Evolutionary conservation across 805 yeast genomes (phyloP).

Genomic region (Wickerhamiella parazyma): DNA sequence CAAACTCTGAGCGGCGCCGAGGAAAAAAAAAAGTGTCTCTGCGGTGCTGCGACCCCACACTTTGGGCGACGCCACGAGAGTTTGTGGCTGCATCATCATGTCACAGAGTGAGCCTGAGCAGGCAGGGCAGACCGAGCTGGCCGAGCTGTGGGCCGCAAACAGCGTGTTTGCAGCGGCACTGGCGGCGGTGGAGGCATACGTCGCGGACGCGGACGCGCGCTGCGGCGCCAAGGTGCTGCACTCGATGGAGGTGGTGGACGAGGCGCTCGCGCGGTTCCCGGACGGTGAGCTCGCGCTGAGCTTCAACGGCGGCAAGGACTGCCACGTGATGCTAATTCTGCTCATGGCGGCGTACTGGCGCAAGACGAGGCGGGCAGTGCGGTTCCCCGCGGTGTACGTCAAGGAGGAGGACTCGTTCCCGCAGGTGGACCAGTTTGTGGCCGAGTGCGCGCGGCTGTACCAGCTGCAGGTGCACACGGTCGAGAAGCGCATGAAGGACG

Average conservation of each 20-base stretch:
- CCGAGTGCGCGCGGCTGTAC: slow-evolving; percentile 39
- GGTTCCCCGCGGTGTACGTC: slow-evolving; percentile 47
- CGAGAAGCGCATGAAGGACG: slow-evolving; percentile 42
- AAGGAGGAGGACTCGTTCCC: slow-evolving; percentile 61
- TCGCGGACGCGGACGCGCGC: not conserved
- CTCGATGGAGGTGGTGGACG: slow-evolving; percentile 20
- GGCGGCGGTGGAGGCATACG: not conserved
- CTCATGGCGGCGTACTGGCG: slow-evolving; percentile 39
- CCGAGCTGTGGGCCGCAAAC: too few relatives aligned
- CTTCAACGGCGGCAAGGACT: slow-evolving; percentile 95
- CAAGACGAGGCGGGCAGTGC: slow-evolving; percentile 7
- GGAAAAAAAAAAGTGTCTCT: too few relatives aligned
- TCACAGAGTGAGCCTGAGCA: slow-evolving; percentile 1
- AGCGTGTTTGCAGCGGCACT: not conserved
- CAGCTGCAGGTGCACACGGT: slow-evolving; percentile 34
- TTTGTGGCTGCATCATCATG: not conserved
- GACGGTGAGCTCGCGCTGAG: slow-evolving; percentile 42
- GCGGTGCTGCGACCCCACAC: too few relatives aligned
- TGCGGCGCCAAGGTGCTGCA: slow-evolving; percentile 15
- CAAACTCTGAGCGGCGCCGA: too few relatives aligned
- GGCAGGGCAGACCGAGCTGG: too few relatives aligned
- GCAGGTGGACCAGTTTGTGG: slow-evolving; percentile 55
- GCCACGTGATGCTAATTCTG: slow-evolving; percentile 72
- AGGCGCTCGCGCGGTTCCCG: slow-evolving; percentile 19
- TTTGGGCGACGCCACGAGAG: not conserved